phyloP scores from a whole-genome alignment of 2,329 filamentous ascomycete species.

The Cryphonectria naterciae region DNA sequence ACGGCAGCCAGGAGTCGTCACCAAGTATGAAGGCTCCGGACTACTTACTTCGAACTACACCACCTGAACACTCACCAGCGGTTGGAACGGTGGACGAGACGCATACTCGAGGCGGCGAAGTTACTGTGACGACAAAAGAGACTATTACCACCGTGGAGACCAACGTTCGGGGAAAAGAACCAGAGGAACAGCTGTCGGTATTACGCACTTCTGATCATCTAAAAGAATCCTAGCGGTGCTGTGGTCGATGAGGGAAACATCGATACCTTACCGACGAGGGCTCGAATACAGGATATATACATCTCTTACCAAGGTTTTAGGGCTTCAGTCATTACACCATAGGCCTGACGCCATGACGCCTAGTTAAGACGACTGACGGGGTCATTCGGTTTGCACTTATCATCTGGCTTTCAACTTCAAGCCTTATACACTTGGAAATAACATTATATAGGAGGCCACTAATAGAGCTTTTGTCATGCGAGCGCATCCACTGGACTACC shows the following conservation, averaged over 20 bases:
- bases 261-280: not conserved
- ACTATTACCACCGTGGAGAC: constrained; percentile 17
- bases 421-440: not conserved
- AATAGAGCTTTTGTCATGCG: too few species aligned
- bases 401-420: not conserved
- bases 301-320: not conserved
- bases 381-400: not conserved
- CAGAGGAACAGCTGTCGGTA: not conserved
- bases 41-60: constrained; percentile 14
- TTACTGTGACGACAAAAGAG: constrained; percentile 23
- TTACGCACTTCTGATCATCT: constrained; percentile 8
- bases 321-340: not conserved
- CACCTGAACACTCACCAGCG: constrained; percentile 8
- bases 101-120: constrained; percentile 10
- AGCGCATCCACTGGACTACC: not conserved
- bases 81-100: not conserved
- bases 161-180: not conserved
- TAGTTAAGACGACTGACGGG: not conserved
- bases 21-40: not conserved
- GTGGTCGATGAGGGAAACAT: not conserved
- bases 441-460: not conserved
- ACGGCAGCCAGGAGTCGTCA: constrained; percentile 10
- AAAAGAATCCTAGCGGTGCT: not conserved
- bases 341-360: not conserved
- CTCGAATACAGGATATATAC: not conserved